Percentiles rank a stretch among this genome's conserved stretches.
phyloP scores from a whole-genome alignment of 225 moss, liverwort and hornwort species.

The Neckera pumila region DNA sequence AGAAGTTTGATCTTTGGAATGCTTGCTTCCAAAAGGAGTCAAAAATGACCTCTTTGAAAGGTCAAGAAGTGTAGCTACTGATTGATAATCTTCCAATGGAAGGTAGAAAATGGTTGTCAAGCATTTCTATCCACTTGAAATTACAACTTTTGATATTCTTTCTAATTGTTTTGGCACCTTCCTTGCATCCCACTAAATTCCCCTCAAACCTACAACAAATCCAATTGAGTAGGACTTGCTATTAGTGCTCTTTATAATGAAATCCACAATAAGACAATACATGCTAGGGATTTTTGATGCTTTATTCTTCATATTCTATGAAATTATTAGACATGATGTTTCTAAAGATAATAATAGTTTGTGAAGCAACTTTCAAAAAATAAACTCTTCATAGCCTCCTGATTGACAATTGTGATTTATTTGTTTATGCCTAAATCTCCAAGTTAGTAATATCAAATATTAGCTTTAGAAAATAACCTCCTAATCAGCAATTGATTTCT shows the following conservation, averaged over 20 bases:
- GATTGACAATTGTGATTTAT: too few species aligned
- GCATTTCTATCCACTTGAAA: neutral
- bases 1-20: neutral
- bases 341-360: neutral
- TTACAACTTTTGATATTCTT: neutral
- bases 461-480: neutral
- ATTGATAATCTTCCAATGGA: neutral
- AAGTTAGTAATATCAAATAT: neutral
- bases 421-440: neutral
- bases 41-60: neutral
- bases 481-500: neutral
- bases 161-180: neutral
- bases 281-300: neutral
- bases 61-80: neutral
- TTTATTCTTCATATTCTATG: neutral
- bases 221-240: neutral
- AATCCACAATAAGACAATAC: neutral
- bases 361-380: neutral
- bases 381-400: too few species aligned
- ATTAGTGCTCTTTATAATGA: neutral
- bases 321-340: neutral
- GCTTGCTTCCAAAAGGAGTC: conserved; percentile 4
- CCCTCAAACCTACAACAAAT: neutral
- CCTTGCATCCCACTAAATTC: neutral
- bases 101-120: neutral